Base-by-base conservation (phyloP, 768 basidiomycete genomes). In the Butyriboletus loyo region DNA sequence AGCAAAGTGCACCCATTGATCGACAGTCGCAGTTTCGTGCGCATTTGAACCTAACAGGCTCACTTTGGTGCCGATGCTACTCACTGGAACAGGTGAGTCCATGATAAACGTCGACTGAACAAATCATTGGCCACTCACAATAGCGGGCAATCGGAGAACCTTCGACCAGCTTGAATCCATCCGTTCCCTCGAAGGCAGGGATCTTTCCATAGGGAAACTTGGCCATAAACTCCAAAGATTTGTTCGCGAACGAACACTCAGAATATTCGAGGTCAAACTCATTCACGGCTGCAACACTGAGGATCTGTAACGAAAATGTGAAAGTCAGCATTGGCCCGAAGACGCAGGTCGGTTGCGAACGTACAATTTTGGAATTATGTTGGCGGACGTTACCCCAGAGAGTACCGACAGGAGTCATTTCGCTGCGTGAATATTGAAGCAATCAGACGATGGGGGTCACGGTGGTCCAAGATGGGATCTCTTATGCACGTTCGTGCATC, bases 121-220 rank as follows among this genome's bases (percentile, higher is more conserved):
- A 14, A 28, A 13, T 5, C 4, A 6, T 13, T 1, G 22, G 28
- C 1, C 11, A 65, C 60, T 51, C 44, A 62, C 61, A 17, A 35
- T 65, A 63, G 19, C 56, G 61, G 4, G 58, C 64, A 30, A 65
- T 65, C 31, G 56, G 24, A 19, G 54, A n/a, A 1, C 64, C 64
- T 40, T 65, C 64, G 9, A 15, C 45, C 13, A 65, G 15, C 14
- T 21, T 61, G 25, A 54, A 61, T 19, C 61, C 64, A 8, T 65
- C 58, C 11, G 35, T 41, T 5, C 50, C 56, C 37, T 65, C 56
- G 9, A 65, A 65, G 1, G 61, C 32, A 31, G 64, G 64, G 22
- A 65, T 55, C 32, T 65, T 65, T 0, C 61, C 63, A 7, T 58
- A 56, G 0, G 61, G 48, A 39, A 65, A 65, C 37, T 65, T 58